Base-by-base conservation (phyloP, 2,329 filamentous ascomycete genomes). In the Ophiostoma fasciatum region DNA sequence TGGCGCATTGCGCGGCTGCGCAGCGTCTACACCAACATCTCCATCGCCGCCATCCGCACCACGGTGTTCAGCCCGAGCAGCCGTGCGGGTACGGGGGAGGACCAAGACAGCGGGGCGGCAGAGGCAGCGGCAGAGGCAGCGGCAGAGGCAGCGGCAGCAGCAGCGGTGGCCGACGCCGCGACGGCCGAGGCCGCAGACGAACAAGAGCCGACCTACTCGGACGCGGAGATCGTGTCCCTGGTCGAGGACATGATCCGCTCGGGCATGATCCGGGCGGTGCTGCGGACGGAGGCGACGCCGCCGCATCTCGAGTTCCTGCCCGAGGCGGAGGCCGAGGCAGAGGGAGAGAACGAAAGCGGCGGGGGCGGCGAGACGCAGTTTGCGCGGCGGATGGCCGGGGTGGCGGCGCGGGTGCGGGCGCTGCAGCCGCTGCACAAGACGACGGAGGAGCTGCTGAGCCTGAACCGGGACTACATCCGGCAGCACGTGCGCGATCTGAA, bases 1-100 rank as follows among this genome's bases (percentile, higher is more conserved):
- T 84, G 79, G 61, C 76, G 81, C 41, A 72, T 96, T 39, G 63
- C 78, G 23, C 74, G 74, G 40, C 64, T 96, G 19, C 74, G 77
- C 30, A 68, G 71, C 35, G 75, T 82, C 4, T 94, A 88, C 51
- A 61, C 59, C 36, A 69, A 70, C 42, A 59, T 77, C 23, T 65
- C 68, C 13, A 60, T 78, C 22, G 47, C 62, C 14, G 64, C 73
- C 46, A 53, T 78, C 15, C 62, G 64, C 28, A 46, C 54, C 18
- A 53, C 56, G 28, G 76, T 73, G 0, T 58, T 61, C 34, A n/a
- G n/a, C 13, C 5, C 12, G n/a, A 28, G 14, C 13, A 11, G 11
- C 7, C 7, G 7, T 7, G 22, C 22, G 22, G 22, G 11, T 11
- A 6, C n/a, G 26, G 8, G n/a, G 26, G 4, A 15, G n/a, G 8